Evolutionary conservation across 139 green algal species (phyloP).

Genomic region (Choricystis sp.): DNA sequence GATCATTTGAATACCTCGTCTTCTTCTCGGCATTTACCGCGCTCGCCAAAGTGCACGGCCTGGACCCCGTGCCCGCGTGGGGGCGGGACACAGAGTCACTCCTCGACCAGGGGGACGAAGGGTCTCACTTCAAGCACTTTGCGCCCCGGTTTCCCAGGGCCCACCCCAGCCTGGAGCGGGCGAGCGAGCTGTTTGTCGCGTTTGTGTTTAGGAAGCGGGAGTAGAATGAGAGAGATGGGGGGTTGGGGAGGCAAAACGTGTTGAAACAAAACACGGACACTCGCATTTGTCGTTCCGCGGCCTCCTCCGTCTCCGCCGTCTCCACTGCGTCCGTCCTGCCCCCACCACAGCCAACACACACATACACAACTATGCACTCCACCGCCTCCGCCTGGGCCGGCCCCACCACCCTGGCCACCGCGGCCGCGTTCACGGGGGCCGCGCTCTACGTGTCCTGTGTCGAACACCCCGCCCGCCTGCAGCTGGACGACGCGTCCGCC

Average conservation of each 20-base stretch:
- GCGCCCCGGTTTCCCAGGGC: conserved; percentile 26
- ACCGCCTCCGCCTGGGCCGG: too few species aligned
- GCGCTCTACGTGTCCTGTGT: not conserved
- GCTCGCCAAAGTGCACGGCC: conserved; percentile 31
- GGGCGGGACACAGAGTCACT: conserved; percentile 16
- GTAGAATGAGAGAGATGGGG: too few species aligned
- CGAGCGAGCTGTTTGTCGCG: conserved; percentile 14
- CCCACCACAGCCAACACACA: too few species aligned
- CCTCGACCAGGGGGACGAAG: conserved; percentile 36
- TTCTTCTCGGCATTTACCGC: conserved; percentile 27
- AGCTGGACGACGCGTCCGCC: not conserved
- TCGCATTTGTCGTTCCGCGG: too few species aligned
- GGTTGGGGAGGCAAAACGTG: too few species aligned
- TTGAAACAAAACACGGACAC: too few species aligned
- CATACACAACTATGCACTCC: too few species aligned
- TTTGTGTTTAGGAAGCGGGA: too few species aligned
- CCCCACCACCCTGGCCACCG: too few species aligned
- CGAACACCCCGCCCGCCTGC: not conserved
- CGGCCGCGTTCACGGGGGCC: not conserved
- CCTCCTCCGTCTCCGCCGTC: too few species aligned
- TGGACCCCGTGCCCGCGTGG: conserved; percentile 36
- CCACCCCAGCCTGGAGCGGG: conserved; percentile 14
- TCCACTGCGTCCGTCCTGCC: too few species aligned
- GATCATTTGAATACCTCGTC: conserved; percentile 66
- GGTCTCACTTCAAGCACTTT: conserved; percentile 55